Base-by-base conservation (phyloP, 306 rosid genomes). In the Rosa multiflora region DNA sequence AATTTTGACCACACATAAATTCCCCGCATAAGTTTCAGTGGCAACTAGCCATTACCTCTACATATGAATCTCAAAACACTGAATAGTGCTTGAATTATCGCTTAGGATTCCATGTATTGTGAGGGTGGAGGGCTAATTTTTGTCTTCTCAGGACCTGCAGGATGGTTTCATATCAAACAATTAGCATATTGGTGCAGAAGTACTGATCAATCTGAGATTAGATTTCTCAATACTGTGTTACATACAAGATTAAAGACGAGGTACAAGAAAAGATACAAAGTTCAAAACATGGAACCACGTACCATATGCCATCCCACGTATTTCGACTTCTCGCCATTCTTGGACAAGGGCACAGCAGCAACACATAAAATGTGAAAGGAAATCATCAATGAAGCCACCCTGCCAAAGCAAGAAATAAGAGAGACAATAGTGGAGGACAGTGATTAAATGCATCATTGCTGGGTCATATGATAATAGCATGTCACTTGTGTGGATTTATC, bases 261-360 rank as follows among this genome's bases (percentile, higher is more conserved):
- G 61, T 51, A 51, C 37, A 6, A 72, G 9, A 20, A 32, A 49
- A 72, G 9, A 73, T 58, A 42, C 5, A 43, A 37, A 67, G 81
- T 14, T 69, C 53, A 70, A 84, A 46, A 75, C 56, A 26, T 21
- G 72, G 26, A 77, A 68, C 62, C 75, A 77, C 84, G 44, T 89
- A 91, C 99, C 99, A 68, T 83, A 81, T 83, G 77, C 42, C 67
- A 76, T 35, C 68, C 97, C 98, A 8, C 98, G 96, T 75, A 96
- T 89, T 88, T 96, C 92, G 10, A 96, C 93, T 89, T 96, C 99
- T 81, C 99, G 90, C 97, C 94, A 96, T 87, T 96, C 99, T 96
- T 96, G 99, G 83, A 96, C 98, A 76, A 96, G 97, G 70, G 99
- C 99, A 64, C 99, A 93, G 82, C 97, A 96, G 93, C 96, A 96